phyloP scores from a whole-genome alignment of 2,329 filamentous ascomycete genomes.

The Trichoderma gracile region DNA sequence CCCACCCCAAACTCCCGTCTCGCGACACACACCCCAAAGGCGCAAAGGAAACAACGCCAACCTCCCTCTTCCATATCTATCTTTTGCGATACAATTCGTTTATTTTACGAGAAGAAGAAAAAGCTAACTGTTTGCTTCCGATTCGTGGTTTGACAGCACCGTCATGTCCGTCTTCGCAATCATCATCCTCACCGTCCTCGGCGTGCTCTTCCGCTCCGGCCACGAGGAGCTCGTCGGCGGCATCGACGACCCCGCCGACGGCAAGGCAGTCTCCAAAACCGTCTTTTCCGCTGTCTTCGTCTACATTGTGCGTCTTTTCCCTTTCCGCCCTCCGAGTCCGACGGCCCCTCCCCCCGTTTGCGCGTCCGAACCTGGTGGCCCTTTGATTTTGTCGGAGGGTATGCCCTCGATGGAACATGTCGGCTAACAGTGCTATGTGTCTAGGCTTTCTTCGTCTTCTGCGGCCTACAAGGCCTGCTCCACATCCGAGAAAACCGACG shows the following conservation, averaged over 20 bases:
- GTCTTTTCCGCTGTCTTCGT: conserved; percentile 87
- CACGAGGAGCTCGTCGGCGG: conserved; percentile 84
- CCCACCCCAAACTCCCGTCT: neutral
- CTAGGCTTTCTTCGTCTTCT: conserved; percentile 88
- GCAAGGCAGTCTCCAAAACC: conserved; percentile 75
- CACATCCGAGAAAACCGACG: conserved; percentile 80
- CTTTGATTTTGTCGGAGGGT: too few species aligned
- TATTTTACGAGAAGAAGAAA: neutral
- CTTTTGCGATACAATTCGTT: neutral
- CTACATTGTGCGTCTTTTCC: conserved; percentile 69
- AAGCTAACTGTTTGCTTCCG: neutral
- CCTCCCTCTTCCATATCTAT: neutral
- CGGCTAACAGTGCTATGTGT: neutral
- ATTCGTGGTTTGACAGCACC: conserved; percentile 55
- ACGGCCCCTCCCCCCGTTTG: too few species aligned
- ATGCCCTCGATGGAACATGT: too few species aligned
- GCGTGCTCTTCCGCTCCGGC: conserved; percentile 73
- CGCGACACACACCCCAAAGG: neutral
- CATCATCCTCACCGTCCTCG: conserved; percentile 62
- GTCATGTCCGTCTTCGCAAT: conserved; percentile 67
- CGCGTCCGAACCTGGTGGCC: neutral
- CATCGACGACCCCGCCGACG: conserved; percentile 69
- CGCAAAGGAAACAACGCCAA: too few species aligned
- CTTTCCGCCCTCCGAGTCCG: neutral
- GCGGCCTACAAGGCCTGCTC: conserved; percentile 82